Evolutionary conservation across 2,329 filamentous ascomycete genomes (phyloP), one percentile per base, ranked within the genome.

Genomic region (Penicillium occitanis): DNA sequence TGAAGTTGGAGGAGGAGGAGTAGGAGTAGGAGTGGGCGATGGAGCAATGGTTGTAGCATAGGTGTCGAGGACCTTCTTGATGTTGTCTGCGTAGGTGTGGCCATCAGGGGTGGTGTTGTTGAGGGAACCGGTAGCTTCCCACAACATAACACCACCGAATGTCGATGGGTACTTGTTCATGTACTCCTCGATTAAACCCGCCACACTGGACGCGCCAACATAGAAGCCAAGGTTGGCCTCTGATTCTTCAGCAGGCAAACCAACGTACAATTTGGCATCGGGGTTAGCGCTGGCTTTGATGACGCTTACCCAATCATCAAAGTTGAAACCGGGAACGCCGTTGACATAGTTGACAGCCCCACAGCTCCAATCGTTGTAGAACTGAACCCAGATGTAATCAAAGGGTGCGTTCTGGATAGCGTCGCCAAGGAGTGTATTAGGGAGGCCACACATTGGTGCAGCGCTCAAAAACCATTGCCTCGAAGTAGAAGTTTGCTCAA

Each of bases 101-200:
- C 63, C 42, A 10, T 63, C 64, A 35, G 63, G 53, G 14, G 65
- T 61, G 13, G 62, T 58, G 44, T 73, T 73, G 14, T 68, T 64
- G 11, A 70, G 66, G 8, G 70, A 71, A 5, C 63, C 53, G 3
- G 69, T 72, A 8, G 84, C 83, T 64, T 87, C 85, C 84, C 84
- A 88, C 5, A 88, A 73, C 85, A 87, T 88, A 42, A 87, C 77
- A 75, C 86, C 86, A 53, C 85, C 86, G 69, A 88, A 88, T 66
- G 68, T 65, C 1, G 73, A 75, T 19, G 76, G 67, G 1, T 77
- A 74, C 28, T 63, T 66, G 61, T 58, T 63, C 65, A 66, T 66
- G 68, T 81, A 83, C 51, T 74, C 71, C 19, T 76, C 69, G 28
- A 87, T 73, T 63, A 87, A 68, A 3, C 71, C 70, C 62, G 80